These are phyloP conservation scores for Aphanomyces invadans DNA, from an alignment of 352 stramenopile species.

Conservation along the genomic window DNA sequence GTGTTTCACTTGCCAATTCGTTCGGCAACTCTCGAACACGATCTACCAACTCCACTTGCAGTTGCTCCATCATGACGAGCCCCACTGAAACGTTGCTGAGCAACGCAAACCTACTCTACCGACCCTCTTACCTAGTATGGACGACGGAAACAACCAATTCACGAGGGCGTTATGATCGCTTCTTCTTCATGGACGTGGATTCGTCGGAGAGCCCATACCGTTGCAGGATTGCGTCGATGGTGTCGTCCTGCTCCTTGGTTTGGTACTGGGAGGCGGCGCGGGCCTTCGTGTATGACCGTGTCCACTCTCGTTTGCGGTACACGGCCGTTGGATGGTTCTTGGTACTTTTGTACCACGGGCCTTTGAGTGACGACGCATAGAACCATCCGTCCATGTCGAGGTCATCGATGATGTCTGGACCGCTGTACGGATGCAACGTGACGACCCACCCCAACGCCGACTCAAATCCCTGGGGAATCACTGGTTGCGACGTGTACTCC, in stretches of 20 bases:
- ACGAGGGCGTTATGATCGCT: no score
- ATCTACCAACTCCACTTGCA: no score
- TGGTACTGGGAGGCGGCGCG: neutral
- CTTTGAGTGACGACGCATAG: slow-evolving; percentile 57
- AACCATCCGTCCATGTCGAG: slow-evolving; percentile 43
- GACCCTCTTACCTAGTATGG: no score
- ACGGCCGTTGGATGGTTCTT: slow-evolving; percentile 13
- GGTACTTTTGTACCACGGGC: slow-evolving; percentile 36
- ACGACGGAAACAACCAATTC: no score
- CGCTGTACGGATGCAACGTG: slow-evolving; percentile 43
- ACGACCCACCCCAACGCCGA: slow-evolving; percentile 60
- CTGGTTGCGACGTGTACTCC: slow-evolving; percentile 47
- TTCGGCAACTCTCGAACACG: no score
- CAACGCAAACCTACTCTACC: no score
- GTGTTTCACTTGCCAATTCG: no score
- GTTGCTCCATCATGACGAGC: no score
- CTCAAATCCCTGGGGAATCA: slow-evolving; percentile 43
- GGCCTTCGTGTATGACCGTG: neutral
- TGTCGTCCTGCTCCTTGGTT: slow-evolving; percentile 9
- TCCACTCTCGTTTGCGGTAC: slow-evolving; percentile 15
- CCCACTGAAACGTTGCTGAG: no score
- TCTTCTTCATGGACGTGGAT: neutral
- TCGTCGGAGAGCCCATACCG: slow-evolving; percentile 5
- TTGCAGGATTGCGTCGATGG: slow-evolving; percentile 13
- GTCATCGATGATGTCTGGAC: slow-evolving; percentile 45